phyloP scores from a whole-genome alignment of 2,329 filamentous ascomycete genomes.

The Clonostachys rhizophaga region DNA sequence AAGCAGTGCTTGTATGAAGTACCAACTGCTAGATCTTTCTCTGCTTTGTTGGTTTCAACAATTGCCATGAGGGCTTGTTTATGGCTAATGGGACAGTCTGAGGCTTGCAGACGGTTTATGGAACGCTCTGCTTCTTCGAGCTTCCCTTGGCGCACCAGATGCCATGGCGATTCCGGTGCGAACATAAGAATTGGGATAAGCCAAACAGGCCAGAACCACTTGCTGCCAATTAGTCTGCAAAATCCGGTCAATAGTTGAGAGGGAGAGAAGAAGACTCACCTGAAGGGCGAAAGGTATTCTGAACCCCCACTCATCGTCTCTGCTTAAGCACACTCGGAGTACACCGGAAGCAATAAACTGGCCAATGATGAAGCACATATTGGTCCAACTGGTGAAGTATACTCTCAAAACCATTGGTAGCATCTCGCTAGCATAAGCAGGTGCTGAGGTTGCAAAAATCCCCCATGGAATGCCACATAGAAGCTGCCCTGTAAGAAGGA shows the following conservation, averaged over 20 bases:
- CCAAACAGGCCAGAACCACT: slow-evolving; percentile 33
- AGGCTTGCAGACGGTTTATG: not conserved
- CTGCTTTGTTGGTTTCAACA: slow-evolving; percentile 41
- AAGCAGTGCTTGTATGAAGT: slow-evolving; percentile 42
- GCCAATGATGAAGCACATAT: slow-evolving; percentile 34
- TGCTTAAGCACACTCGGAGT: slow-evolving; percentile 3
- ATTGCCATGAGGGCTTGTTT: slow-evolving; percentile 41
- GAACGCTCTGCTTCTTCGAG: slow-evolving; percentile 1
- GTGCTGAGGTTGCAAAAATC: slow-evolving; percentile 29
- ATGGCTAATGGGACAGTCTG: slow-evolving; percentile 13
- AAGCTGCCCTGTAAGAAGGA: slow-evolving; percentile 30
- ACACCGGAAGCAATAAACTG: slow-evolving; percentile 26
- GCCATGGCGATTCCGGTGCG: slow-evolving; percentile 25
- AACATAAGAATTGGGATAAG: slow-evolving; percentile 26
- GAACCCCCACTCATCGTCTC: slow-evolving; percentile 30
- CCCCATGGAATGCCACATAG: slow-evolving; percentile 36
- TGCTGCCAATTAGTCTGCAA: not conserved
- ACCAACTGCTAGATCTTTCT: slow-evolving; percentile 30
- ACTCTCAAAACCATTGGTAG: slow-evolving; percentile 22
- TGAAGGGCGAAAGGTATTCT: slow-evolving; percentile 35
- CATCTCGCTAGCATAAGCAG: slow-evolving; percentile 35
- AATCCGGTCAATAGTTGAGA: not conserved
- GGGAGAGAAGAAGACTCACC: not conserved
- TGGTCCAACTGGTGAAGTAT: slow-evolving; percentile 32
- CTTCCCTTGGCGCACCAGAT: slow-evolving; percentile 1